Base-by-base conservation (phyloP, 352 stramenopile species). In the Saprolegnia parasitica region DNA sequence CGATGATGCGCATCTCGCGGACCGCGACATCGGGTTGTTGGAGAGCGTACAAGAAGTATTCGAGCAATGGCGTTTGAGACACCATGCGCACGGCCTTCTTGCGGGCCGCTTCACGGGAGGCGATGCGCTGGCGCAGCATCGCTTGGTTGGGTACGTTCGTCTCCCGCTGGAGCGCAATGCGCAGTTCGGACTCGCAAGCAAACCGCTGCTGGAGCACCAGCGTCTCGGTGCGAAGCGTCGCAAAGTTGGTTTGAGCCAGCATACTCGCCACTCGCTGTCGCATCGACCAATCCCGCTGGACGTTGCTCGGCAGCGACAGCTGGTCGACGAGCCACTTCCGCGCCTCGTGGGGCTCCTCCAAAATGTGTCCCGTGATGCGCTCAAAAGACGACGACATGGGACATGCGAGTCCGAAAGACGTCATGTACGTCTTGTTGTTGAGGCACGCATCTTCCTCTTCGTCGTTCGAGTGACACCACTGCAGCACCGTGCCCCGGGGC, bases 1-100 rank as follows among this genome's bases (percentile, higher is more conserved):
- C 24, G n/a, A 55, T 55, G 24, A 55, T 55, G 24, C n/a, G n/a
- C 47, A 55, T 55, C 24, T 55, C 47, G 24, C 47, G 47, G 24
- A 5, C 47, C n/a, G 47, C 47, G 5, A 55, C 47, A 29, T 23
- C n/a, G 5, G 47, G 24, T 55, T 5, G 47, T 55, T 55, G 2
- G n/a, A 55, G 24, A 55, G 5, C 24, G n/a, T 55, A 23, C n/a
- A 55, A 29, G 24, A 55, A 55, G 24, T 55, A 55, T 5, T 29
- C 24, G n/a, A 55, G n/a, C 47, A 55, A 55, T 5, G 47, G 47
- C n/a, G n/a, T 29, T 55, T 55, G 47, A 2, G 47, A 35, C 29
- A 35, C 29, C 2, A 35, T 5, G 2, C n/a, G 47, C 24, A 55
- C 24, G 47, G 5, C n/a, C 47, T 55, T 23, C 47, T 55, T 29